A percentile compares a stretch with the other conserved stretches of the same genome.
These are phyloP conservation scores for Cladosporium sp. DNA, from an alignment of 2,329 filamentous ascomycete species.

Conservation along the genomic window DNA sequence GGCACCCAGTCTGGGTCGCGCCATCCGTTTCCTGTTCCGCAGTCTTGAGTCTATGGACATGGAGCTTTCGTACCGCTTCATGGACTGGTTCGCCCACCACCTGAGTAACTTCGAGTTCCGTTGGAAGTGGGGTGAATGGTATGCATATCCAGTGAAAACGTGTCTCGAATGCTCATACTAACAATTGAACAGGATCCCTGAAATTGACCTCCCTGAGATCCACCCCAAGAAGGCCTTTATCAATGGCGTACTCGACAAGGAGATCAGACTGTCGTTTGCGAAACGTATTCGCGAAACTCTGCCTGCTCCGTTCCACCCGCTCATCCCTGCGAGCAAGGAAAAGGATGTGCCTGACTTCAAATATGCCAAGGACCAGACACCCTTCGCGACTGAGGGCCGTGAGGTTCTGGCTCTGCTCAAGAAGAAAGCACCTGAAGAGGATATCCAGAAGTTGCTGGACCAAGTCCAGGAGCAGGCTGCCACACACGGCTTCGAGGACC, in stretches of 20 bases:
- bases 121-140: conserved; percentile 99
- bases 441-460: conserved; percentile 79
- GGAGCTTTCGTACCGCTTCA: conserved; percentile 81
- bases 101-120: conserved; percentile 98
- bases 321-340: conserved; percentile 86
- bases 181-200: conserved; percentile 63
- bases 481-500: conserved; percentile 68
- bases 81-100: conserved; percentile 98
- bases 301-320: conserved; percentile 74
- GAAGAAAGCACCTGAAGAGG: conserved; percentile 81
- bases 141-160: conserved; percentile 33
- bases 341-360: conserved; percentile 97
- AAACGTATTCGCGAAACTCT: conserved; percentile 94
- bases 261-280: conserved; percentile 93
- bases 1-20: conserved; percentile 87
- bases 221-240: conserved; percentile 95
- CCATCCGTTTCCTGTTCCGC: conserved; percentile 88
- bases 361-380: conserved; percentile 72
- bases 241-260: conserved; percentile 86
- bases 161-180: conserved; percentile 18
- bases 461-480: conserved; percentile 78
- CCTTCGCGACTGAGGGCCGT: conserved; percentile 81
- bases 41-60: conserved; percentile 81
- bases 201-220: conserved; percentile 73
- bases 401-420: conserved; percentile 77